Evolutionary conservation across 495 filamentous ascomycete genomes (phyloP).

Genomic region (Aspergillus heteromorphus): DNA sequence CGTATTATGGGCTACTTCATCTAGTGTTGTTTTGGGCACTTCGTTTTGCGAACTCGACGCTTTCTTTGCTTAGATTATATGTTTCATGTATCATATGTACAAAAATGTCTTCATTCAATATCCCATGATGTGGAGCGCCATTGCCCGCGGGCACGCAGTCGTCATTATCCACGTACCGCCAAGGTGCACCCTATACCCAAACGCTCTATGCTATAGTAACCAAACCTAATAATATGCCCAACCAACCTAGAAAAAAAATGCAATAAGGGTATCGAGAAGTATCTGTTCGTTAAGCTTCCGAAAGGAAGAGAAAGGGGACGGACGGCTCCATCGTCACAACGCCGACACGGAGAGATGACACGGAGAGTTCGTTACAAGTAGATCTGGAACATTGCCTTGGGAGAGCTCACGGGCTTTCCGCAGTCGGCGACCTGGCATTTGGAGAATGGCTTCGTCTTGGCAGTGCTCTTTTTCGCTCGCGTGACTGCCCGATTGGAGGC

Average conservation of each 20-base stretch:
- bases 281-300: background rate
- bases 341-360: background rate
- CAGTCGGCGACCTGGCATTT: conserved; percentile 51
- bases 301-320: background rate
- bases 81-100: conserved; percentile 22
- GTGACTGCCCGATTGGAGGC: conserved; percentile 44
- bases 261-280: conserved; percentile 24
- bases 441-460: conserved; percentile 35
- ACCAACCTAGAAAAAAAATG: conserved; percentile 9
- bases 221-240: background rate
- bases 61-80: conserved; percentile 12
- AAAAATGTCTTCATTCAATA: conserved; percentile 9
- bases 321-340: conserved; percentile 14
- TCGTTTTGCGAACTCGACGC: conserved; percentile 7
- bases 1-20: conserved; percentile 31
- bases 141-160: background rate
- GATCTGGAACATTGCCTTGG: conserved; percentile 42
- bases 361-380: conserved; percentile 33
- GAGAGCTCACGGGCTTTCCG: conserved; percentile 30
- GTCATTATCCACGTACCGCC: background rate
- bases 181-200: background rate
- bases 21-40: conserved; percentile 9
- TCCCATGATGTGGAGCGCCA: background rate
- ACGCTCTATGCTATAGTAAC: background rate
- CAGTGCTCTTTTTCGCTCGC: conserved; percentile 28